Percentiles rank a stretch among this genome's conserved stretches.
Evolutionary conservation across 768 basidiomycete species (phyloP).

Genomic region (Chlorophyllum brunneum): DNA sequence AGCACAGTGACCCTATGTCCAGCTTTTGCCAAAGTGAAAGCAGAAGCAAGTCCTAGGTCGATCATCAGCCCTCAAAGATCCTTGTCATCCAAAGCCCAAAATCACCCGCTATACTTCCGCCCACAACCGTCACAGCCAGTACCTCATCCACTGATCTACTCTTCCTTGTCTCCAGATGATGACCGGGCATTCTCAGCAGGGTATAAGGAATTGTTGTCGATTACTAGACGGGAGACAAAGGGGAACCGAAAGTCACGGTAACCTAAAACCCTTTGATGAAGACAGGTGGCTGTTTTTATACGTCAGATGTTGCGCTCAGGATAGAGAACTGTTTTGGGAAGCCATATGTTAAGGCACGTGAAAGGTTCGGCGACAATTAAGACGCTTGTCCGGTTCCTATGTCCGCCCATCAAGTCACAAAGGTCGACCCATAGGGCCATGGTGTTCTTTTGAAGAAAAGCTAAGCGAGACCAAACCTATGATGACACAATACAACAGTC

Average conservation of each 20-base stretch:
- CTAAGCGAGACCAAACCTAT: too few relatives aligned
- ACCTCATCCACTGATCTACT: constrained; percentile 3
- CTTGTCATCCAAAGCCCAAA: constrained; percentile 9
- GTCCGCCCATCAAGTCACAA: neutral
- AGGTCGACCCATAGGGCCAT: too few relatives aligned
- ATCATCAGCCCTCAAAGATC: neutral
- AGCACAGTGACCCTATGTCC: constrained; percentile 61
- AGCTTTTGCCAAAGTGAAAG: constrained; percentile 48
- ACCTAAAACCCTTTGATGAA: neutral
- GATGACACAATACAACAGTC: too few relatives aligned
- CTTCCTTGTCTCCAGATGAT: constrained; percentile 3
- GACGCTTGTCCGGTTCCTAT: neutral
- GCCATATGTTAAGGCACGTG: too few relatives aligned
- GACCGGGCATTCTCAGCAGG: constrained; percentile 25
- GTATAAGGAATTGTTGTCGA: neutral
- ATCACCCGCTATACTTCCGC: constrained; percentile 42
- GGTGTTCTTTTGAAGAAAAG: too few relatives aligned
- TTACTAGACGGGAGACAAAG: neutral
- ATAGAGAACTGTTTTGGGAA: too few relatives aligned
- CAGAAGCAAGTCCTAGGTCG: constrained; percentile 44
- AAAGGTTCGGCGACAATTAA: neutral
- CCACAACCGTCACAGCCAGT: constrained; percentile 37
- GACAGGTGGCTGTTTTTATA: neutral
- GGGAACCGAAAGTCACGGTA: neutral
- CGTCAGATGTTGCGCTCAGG: neutral